These are phyloP conservation scores for Ceratorhiza oryzae-sativae DNA, from an alignment of 1,284 basidiomycete genomes.

Conservation along the genomic window DNA sequence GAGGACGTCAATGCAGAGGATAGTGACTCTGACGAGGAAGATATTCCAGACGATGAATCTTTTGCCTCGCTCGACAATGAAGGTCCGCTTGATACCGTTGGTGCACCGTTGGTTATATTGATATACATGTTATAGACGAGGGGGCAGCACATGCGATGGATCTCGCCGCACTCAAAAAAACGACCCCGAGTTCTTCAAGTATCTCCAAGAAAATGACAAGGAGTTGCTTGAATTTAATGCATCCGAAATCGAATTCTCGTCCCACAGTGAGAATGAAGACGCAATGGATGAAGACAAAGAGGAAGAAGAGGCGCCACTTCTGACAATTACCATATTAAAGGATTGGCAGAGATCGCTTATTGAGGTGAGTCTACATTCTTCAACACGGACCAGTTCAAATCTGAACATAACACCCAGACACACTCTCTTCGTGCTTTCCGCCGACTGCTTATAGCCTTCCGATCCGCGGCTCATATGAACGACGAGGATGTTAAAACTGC, in stretches of 20 bases:
- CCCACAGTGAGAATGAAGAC: constrained; percentile 53
- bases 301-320: constrained; percentile 58
- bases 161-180: constrained; percentile 90
- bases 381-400: background rate
- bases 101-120: background rate
- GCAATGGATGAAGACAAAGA: constrained; percentile 54
- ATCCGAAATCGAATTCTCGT: constrained; percentile 44
- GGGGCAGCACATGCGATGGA: constrained; percentile 77
- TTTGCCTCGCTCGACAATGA: constrained; percentile 80
- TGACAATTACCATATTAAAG: constrained; percentile 79
- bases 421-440: constrained; percentile 85
- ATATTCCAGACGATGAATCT: constrained; percentile 68
- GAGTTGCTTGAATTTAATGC: constrained; percentile 84
- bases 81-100: constrained; percentile 53
- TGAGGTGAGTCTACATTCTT: constrained; percentile 62
- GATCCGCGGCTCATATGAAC: constrained; percentile 87
- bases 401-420: constrained; percentile 61
- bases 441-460: constrained; percentile 87
- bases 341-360: constrained; percentile 93
- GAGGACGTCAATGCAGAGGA: constrained; percentile 54
- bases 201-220: constrained; percentile 93
- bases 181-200: constrained; percentile 99
- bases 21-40: constrained; percentile 56
- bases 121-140: constrained; percentile 58
- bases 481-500: constrained; percentile 68